These are phyloP conservation scores for Hyphopichia khmerensis DNA, from an alignment of 1,139 yeast species.

Conservation along the genomic window DNA sequence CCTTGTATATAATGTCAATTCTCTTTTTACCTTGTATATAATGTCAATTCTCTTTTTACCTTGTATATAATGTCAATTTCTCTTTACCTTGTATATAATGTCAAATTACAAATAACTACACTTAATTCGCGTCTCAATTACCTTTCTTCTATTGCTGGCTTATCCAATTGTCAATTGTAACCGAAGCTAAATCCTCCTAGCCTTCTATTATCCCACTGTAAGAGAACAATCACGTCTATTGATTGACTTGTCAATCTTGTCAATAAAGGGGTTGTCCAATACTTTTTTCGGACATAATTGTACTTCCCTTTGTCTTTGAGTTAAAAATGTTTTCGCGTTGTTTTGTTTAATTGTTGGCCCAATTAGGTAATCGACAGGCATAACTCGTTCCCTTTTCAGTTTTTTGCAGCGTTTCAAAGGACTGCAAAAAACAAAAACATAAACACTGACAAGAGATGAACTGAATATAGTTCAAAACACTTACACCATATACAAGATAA, in stretches of 20 bases:
- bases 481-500: background rate
- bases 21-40: too few relatives aligned
- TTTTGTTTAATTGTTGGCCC: background rate
- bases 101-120: too few relatives aligned
- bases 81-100: too few relatives aligned
- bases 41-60: too few relatives aligned
- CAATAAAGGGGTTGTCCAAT: background rate
- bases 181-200: background rate
- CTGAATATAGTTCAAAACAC: too few relatives aligned
- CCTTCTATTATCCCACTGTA: background rate
- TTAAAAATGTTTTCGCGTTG: background rate
- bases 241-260: background rate
- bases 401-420: too few relatives aligned
- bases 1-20: too few relatives aligned
- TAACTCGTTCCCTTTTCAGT: too few relatives aligned
- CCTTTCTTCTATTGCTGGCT: background rate
- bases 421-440: too few relatives aligned
- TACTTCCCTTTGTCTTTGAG: background rate
- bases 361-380: background rate
- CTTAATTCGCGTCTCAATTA: background rate
- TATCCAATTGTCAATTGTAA: background rate
- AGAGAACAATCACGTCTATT: background rate
- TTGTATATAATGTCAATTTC: too few relatives aligned
- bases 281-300: background rate
- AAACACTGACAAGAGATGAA: too few relatives aligned